Conservation (phyloP, 208 protist genomes). For the Crithidia sp. region DNA sequence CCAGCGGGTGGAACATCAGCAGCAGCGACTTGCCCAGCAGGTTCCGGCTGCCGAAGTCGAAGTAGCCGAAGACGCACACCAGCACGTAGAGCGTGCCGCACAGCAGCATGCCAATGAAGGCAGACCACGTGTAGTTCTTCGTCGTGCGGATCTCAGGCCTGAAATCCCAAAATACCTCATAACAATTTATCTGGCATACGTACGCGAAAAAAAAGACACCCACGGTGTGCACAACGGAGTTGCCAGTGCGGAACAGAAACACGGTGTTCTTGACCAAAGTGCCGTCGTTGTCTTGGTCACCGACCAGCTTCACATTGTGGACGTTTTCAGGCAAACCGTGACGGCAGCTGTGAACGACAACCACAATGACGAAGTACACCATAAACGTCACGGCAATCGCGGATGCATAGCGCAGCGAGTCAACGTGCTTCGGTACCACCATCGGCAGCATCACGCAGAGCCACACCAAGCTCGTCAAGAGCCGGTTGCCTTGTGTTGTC, state of each 20-base stretch:
- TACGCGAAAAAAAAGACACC: constrained; percentile 72
- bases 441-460: constrained; percentile 59
- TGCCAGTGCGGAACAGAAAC: constrained; percentile 57
- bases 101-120: constrained; percentile 55
- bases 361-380: constrained; percentile 52
- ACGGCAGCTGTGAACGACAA: constrained; percentile 46
- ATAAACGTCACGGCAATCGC: constrained; percentile 56
- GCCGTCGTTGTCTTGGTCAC: constrained; percentile 13
- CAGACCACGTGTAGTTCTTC: constrained; percentile 44
- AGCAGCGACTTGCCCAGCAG: constrained; percentile 52
- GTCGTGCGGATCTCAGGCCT: constrained; percentile 32
- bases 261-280: constrained; percentile 29
- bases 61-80: constrained; percentile 64
- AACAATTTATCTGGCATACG: constrained; percentile 59
- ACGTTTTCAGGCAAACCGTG: constrained; percentile 28
- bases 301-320: constrained; percentile 27
- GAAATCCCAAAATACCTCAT: constrained; percentile 63
- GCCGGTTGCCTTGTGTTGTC: constrained; percentile 22
- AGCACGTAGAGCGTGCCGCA: constrained; percentile 59
- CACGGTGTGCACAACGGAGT: constrained; percentile 38
- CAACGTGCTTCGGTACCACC: constrained; percentile 60
- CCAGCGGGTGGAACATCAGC: constrained; percentile 55
- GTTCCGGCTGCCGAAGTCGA: constrained; percentile 57
- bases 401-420: constrained; percentile 70
- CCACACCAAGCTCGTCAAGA: constrained; percentile 51